Evolutionary conservation across 2,329 filamentous ascomycete species (phyloP).

Genomic region (Rachicladosporium sp.): DNA sequence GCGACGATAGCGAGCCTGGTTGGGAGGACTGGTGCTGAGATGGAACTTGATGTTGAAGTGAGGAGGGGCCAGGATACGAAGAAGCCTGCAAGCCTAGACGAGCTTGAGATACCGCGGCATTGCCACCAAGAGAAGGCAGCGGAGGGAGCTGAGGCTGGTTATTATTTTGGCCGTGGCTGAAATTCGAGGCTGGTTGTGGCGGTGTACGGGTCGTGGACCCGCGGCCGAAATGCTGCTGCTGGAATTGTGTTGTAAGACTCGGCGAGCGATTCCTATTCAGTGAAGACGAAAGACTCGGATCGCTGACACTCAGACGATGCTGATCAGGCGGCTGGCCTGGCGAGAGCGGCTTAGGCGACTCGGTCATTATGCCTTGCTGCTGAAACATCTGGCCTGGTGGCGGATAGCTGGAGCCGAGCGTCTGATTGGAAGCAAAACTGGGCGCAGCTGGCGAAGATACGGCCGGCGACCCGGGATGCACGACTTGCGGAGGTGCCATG

Average conservation of each 20-base stretch:
- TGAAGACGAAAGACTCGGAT: conserved; percentile 24
- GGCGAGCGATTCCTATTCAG: conserved; percentile 48
- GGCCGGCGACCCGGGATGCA: conserved; percentile 19
- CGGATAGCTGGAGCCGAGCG: conserved; percentile 5
- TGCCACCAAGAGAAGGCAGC: conserved; percentile 6
- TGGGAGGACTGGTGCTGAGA: conserved; percentile 18
- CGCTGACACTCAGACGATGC: conserved; percentile 41
- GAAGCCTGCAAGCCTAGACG: not conserved
- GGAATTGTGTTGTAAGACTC: conserved; percentile 52
- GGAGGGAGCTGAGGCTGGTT: conserved; percentile 27
- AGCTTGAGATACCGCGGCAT: no score
- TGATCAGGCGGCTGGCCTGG: conserved; percentile 42
- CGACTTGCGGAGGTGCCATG: conserved; percentile 25
- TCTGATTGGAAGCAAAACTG: no score
- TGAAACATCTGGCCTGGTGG: conserved; percentile 49
- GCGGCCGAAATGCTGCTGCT: conserved; percentile 51
- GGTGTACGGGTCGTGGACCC: conserved; percentile 47
- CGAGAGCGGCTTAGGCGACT: conserved; percentile 76
- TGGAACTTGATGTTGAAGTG: conserved; percentile 26
- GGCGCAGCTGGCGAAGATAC: conserved; percentile 20
- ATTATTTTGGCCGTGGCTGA: no score
- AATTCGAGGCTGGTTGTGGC: conserved; percentile 23
- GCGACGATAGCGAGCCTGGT: conserved; percentile 38
- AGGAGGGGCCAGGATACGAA: conserved; percentile 21
- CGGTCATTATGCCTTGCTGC: conserved; percentile 51